Conservation (phyloP, 2,329 filamentous ascomycete species). For the Lojkania enalia region DNA sequence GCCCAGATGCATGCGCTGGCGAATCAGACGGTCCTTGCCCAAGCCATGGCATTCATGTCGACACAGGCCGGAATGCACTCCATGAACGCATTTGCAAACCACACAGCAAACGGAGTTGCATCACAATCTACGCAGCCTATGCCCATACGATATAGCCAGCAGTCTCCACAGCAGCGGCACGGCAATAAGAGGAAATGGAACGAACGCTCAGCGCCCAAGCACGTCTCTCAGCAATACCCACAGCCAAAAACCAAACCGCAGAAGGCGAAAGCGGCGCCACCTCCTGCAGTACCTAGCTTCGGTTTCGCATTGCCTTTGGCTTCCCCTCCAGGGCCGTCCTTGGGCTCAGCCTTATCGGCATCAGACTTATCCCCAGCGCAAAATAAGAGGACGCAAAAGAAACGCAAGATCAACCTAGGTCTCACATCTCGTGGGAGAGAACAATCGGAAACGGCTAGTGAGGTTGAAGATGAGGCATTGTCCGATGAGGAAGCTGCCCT, state of each 20-base stretch:
- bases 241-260: constrained; percentile 32
- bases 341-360: constrained; percentile 2
- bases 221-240: constrained; percentile 14
- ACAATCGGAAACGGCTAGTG: constrained; percentile 18
- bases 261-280: constrained; percentile 37
- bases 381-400: constrained; percentile 58
- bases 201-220: constrained; percentile 17
- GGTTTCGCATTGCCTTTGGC: constrained; percentile 35
- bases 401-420: constrained; percentile 71
- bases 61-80: constrained; percentile 34
- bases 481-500: constrained; percentile 68
- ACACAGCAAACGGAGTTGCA: constrained; percentile 16
- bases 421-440: constrained; percentile 65
- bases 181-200: constrained; percentile 35
- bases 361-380: too few species aligned
- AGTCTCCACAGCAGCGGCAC: constrained; percentile 18
- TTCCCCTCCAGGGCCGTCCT: constrained; percentile 11
- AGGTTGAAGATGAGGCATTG: constrained; percentile 66
- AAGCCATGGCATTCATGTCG: constrained; percentile 36
- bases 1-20: constrained; percentile 17
- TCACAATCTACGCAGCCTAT: constrained; percentile 2
- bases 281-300: constrained; percentile 42
- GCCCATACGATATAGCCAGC: not conserved
- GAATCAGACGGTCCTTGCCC: constrained; percentile 28
- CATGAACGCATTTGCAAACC: constrained; percentile 30